Conservation (phyloP, 2,329 filamentous ascomycete genomes). For the Rhinocladiella mackenziei region DNA sequence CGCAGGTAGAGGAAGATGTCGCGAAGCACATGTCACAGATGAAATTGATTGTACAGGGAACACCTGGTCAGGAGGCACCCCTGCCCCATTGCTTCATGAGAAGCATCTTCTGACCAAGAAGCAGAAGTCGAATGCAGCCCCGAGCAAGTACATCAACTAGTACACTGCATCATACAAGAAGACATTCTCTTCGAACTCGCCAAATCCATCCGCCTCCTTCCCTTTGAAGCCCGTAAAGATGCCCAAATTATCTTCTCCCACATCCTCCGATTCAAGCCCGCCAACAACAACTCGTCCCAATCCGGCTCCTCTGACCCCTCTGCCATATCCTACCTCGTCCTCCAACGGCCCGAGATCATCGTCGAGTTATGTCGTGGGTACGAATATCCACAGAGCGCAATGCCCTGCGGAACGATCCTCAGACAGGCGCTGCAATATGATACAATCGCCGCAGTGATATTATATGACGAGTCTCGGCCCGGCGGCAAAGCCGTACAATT, state of each 20-base stretch:
- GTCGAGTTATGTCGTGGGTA: constrained; percentile 86
- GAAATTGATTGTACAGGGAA: constrained; percentile 90
- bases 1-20: constrained; percentile 24
- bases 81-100: constrained; percentile 3
- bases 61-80: constrained; percentile 62
- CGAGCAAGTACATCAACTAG: constrained; percentile 81
- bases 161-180: constrained; percentile 80
- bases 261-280: constrained; percentile 81
- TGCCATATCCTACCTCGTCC: constrained; percentile 82
- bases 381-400: constrained; percentile 83
- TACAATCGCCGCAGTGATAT: constrained; percentile 80
- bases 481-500: constrained; percentile 73
- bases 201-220: constrained; percentile 73
- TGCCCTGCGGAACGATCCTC: constrained; percentile 83
- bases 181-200: constrained; percentile 83
- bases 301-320: constrained; percentile 67
- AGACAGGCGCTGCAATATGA: constrained; percentile 89
- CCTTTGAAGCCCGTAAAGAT: constrained; percentile 95
- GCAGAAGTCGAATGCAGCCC: constrained; percentile 80
- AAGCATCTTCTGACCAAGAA: constrained; percentile 9
- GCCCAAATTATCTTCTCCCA: constrained; percentile 94
- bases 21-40: constrained; percentile 82
- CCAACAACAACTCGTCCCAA: constrained; percentile 46
- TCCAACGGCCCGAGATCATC: constrained; percentile 79
- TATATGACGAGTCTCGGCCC: constrained; percentile 82